Evolutionary conservation across 495 filamentous ascomycete species (phyloP), one percentile per base, ranked within the genome.

Genomic region (Penicillium pulvis): DNA sequence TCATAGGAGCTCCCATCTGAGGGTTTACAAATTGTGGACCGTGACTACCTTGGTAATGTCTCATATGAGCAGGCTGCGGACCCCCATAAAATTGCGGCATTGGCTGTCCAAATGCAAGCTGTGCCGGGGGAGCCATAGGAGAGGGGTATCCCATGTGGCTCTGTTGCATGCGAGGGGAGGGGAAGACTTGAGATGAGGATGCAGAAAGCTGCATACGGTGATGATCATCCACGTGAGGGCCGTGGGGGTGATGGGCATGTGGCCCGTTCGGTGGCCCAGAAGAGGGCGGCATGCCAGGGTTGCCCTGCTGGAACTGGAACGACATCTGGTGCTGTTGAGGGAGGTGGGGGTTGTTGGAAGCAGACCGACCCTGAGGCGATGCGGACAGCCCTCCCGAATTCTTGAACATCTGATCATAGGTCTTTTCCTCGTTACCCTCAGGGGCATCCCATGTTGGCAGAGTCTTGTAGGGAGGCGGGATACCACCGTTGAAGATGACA

Each of bases 171-270:
- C 92, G 83, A 28, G 93, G 92, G 8, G 93, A 96, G 5, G 87
- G 87, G 60, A 83, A 85, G 1, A 91, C 88, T 55, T 92, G 88
- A 1, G 87, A 88, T 19, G 87, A 86, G 31, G 87, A 91, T 1
- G 87, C 87, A 41, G 90, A 90, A 69, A 92, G 82, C 59, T 88
- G 86, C 90, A 96, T 94, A 53, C 90, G 84, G 67, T 94, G 91
- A 56, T 90, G 90, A 58, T 95, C 90, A 60, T 85, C 83, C 58
- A 85, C 84, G 64, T 85, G 91, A 43, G 86, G 84, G 14, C 76
- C 83, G 55, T 85, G 87, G 36, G 79, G 81, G 60, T 89, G 88
- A 57, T 90, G 87, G 63, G 87, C 81, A 67, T 86, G 87, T 4
- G 84, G 83, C 19, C 82, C 83, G 57, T 85, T 83, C 33, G 87